phyloP scores from a whole-genome alignment of 805 yeast genomes.

The Spathaspora hagerdaliae region DNA sequence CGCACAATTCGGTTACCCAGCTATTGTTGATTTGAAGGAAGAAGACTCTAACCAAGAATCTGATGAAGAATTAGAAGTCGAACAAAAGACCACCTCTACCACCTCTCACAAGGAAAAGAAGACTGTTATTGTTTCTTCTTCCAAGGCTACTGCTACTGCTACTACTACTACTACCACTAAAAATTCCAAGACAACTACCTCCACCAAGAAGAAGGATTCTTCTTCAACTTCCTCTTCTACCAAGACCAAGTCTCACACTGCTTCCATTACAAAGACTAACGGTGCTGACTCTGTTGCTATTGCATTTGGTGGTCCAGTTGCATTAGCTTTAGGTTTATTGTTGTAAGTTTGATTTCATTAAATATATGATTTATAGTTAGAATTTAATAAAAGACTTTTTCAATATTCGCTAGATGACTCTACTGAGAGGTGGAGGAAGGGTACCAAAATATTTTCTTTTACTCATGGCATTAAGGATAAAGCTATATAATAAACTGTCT shows the following conservation, averaged over 20 bases:
- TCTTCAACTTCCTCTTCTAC: slow-evolving; percentile 3
- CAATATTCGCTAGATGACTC: no score
- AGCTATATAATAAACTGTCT: no score
- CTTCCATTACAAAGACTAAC: slow-evolving; percentile 10
- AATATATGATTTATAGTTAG: no score
- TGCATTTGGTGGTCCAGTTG: slow-evolving; percentile 8
- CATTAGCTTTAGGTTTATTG: slow-evolving; percentile 8
- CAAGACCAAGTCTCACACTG: slow-evolving; percentile 7
- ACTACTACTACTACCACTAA: neutral
- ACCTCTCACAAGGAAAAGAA: slow-evolving; percentile 1
- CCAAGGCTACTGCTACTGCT: neutral
- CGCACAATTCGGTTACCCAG: slow-evolving; percentile 6
- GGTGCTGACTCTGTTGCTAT: slow-evolving; percentile 8
- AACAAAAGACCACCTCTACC: neutral
- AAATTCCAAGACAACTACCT: slow-evolving; percentile 1
- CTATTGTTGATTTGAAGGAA: slow-evolving; percentile 4
- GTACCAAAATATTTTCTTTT: no score
- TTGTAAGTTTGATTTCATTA: slow-evolving; percentile 1
- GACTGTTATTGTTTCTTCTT: neutral
- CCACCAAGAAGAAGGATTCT: neutral
- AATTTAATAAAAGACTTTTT: no score
- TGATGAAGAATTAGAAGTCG: slow-evolving; percentile 1
- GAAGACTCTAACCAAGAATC: slow-evolving; percentile 2
- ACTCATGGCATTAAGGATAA: no score
- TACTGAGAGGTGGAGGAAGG: no score